phyloP scores from a whole-genome alignment of 2,329 filamentous ascomycete species.

The Rhinocladiella mackenziei region DNA sequence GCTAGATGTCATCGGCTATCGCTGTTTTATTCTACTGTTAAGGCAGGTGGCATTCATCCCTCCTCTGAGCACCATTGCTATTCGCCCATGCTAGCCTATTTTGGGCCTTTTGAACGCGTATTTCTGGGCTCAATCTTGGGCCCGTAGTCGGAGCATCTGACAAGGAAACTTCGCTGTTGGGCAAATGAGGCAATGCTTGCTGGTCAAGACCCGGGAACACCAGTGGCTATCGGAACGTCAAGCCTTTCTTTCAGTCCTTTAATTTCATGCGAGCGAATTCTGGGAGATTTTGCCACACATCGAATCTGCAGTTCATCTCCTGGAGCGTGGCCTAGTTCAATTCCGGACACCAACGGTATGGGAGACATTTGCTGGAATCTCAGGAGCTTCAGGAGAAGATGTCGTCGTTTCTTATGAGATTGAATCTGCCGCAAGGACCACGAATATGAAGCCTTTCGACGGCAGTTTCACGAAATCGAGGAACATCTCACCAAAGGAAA shows the following conservation, averaged over 20 bases:
- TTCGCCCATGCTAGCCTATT: slow-evolving; percentile 7
- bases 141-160: slow-evolving; percentile 2
- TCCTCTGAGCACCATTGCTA: slow-evolving; percentile 1
- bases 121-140: neutral
- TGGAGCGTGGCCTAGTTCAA: slow-evolving; percentile 5
- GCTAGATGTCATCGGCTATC: neutral
- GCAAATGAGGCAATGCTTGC: slow-evolving; percentile 5
- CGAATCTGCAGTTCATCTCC: slow-evolving; percentile 3
- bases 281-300: neutral
- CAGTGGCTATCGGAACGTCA: slow-evolving; percentile 8
- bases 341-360: neutral
- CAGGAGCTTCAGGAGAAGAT: too few species aligned
- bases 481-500: too few species aligned
- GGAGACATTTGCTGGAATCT: too few species aligned
- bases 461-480: too few species aligned
- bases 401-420: too few species aligned
- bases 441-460: too few species aligned
- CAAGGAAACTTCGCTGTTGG: slow-evolving; percentile 9
- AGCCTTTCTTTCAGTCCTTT: neutral
- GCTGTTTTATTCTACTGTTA: slow-evolving; percentile 2
- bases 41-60: slow-evolving; percentile 1
- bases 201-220: slow-evolving; percentile 7
- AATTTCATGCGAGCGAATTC: slow-evolving; percentile 5
- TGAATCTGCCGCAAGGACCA: too few species aligned
- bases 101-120: neutral